A percentile compares a stretch with the other conserved stretches of the same genome.
Evolutionary conservation across 495 filamentous ascomycete genomes (phyloP).

Genomic region (Penicillium canescens): DNA sequence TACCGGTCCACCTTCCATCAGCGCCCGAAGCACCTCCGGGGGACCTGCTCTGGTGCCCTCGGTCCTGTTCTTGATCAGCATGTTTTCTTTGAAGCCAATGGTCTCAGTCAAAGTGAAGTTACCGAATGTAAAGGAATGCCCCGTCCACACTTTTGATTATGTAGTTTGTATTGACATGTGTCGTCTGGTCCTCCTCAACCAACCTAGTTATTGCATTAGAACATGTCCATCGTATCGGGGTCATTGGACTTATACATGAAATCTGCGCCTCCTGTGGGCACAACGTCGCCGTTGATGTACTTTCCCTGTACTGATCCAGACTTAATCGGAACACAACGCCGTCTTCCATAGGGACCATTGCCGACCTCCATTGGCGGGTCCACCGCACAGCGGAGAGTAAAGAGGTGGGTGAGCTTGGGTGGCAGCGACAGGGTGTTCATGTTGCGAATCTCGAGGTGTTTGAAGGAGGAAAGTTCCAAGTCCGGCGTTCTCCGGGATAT

Average conservation of each 20-base stretch:
- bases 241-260: slow-evolving; percentile 21
- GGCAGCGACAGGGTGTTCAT: slow-evolving; percentile 28
- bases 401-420: slow-evolving; percentile 29
- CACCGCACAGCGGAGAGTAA: slow-evolving; percentile 30
- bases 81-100: background rate
- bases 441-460: background rate
- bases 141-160: slow-evolving; percentile 32
- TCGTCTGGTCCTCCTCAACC: slow-evolving; percentile 28
- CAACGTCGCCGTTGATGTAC: slow-evolving; percentile 26
- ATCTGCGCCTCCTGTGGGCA: slow-evolving; percentile 29
- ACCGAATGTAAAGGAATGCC: slow-evolving; percentile 30
- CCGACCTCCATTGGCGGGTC: slow-evolving; percentile 32
- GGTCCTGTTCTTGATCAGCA: slow-evolving; percentile 11
- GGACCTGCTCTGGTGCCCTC: slow-evolving; percentile 31
- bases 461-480: too few species aligned
- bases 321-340: slow-evolving; percentile 31
- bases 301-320: slow-evolving; percentile 25
- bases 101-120: background rate
- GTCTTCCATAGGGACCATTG: slow-evolving; percentile 28
- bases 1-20: slow-evolving; percentile 32
- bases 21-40: slow-evolving; percentile 25
- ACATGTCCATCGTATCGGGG: background rate
- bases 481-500: too few species aligned
- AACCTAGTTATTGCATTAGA: slow-evolving; percentile 15
- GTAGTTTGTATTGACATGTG: slow-evolving; percentile 34